A percentile compares a stretch with the other conserved stretches of the same genome.
phyloP scores from a whole-genome alignment of 139 green algal species.

The Chlorella sp. region DNA sequence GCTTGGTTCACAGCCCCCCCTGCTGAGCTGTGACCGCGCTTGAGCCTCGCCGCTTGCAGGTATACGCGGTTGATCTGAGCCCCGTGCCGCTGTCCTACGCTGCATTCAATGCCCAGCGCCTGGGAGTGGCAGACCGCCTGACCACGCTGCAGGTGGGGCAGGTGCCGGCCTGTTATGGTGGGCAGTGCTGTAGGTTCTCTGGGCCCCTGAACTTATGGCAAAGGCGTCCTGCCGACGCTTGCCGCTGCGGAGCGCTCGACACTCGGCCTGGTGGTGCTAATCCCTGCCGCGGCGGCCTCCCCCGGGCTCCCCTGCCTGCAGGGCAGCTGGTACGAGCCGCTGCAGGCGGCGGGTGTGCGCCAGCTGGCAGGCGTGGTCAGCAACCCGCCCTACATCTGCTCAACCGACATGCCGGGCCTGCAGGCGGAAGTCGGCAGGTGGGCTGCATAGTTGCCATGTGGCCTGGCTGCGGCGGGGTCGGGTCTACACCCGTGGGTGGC shows the following conservation, averaged over 20 bases:
- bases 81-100: conserved; percentile 59
- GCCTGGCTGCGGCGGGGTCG: no score
- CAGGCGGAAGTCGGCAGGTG: conserved; percentile 55
- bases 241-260: no score
- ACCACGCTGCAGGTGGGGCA: conserved; percentile 33
- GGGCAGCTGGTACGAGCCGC: conserved; percentile 79
- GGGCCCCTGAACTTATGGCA: no score
- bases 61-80: conserved; percentile 76
- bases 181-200: no score
- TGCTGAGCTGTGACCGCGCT: no score
- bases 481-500: no score
- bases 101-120: conserved; percentile 57
- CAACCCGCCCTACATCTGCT: conserved; percentile 95
- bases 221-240: no score
- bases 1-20: neutral
- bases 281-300: no score
- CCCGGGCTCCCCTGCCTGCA: neutral
- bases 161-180: no score
- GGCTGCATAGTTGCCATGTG: neutral
- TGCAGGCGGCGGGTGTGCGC: conserved; percentile 41
- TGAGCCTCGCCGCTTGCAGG: conserved; percentile 12
- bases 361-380: conserved; percentile 78
- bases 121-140: conserved; percentile 37
- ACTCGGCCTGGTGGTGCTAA: no score
- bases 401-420: conserved; percentile 63